Evolutionary conservation across 1,139 yeast genomes (phyloP).

Genomic region (Arxiozyma heterogenica): DNA sequence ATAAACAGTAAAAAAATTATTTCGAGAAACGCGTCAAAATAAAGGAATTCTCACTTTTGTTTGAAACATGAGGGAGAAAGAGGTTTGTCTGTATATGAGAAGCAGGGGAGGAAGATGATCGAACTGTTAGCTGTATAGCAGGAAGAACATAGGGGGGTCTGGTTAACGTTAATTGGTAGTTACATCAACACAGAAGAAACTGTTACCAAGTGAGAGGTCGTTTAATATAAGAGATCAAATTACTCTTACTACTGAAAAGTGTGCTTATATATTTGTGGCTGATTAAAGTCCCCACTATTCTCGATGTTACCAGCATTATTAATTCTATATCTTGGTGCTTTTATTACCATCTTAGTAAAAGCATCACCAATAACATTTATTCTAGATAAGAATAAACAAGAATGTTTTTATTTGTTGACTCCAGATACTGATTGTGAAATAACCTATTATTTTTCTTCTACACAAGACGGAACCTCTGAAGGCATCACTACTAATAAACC

Average conservation of each 20-base stretch:
- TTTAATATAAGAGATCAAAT: neutral
- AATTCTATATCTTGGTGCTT: neutral
- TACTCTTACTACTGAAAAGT: neutral
- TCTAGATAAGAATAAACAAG: constrained; percentile 66
- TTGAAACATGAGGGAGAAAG: neutral
- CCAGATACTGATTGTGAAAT: constrained; percentile 54
- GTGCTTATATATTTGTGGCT: neutral
- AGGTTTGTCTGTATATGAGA: neutral
- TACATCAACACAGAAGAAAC: neutral
- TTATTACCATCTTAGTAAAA: neutral
- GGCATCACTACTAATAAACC: constrained; percentile 33
- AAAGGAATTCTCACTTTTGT: neutral
- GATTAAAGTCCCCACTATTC: neutral
- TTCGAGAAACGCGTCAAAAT: neutral
- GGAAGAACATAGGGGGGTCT: neutral
- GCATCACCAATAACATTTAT: constrained; percentile 60
- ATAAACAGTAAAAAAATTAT: too few relatives aligned
- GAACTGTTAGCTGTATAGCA: neutral
- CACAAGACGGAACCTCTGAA: constrained; percentile 57
- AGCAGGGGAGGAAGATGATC: too few relatives aligned
- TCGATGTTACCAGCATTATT: neutral
- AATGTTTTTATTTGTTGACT: constrained; percentile 74
- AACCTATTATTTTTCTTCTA: constrained; percentile 86
- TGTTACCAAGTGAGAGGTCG: neutral
- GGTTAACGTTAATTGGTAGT: neutral